Base-by-base conservation (phyloP, 1,139 yeast species). In the Blastobotrys apis region DNA sequence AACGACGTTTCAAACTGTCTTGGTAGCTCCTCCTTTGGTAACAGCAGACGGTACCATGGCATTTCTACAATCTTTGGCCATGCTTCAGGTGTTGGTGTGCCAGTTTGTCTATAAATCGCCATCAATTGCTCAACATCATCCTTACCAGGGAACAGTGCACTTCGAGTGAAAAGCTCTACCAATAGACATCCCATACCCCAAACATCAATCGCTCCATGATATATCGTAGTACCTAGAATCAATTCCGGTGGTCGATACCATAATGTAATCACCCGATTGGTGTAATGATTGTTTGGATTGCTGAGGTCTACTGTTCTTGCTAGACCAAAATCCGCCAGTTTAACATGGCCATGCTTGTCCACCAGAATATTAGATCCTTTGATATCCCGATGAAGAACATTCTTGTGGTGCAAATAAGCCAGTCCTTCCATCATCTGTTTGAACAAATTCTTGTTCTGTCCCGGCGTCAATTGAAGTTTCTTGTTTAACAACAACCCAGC, bases 191-290 rank as follows among this genome's bases (percentile, higher is more conserved):
- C 98, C 53, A 88, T 82, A 0, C 98, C 97, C 98, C 98, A 92
- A 52, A 88, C 81, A 63, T 92, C 98, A 10, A 92, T 94, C 55
- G 86, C 95, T 36, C 90, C 70, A 0, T 94, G 94, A 65, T 92
- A 92, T 49, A 81, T 81, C 0, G 97, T 90, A 0, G 95, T 81
- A 1, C 98, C 98, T 44, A 92, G 65, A 34, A 92, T 68, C 35
- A 92, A 73, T 64, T 92, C 98, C 0, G 98, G 98, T 1, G 98
- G 98, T 49, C 98, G 74, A 64, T 92, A 92, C 98, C 98, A 92
- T 35, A 92, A 71, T 0, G 98, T 92, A 37, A 92, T 92, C 34
- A 92, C 98, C 45, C 98, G 71, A 62, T 92, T 92, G 1, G 98
- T 90, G 64, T 90, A 92, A 35, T 66, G 66, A 15, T 60, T 64